phyloP scores from a whole-genome alignment of 1,139 yeast genomes.

The Pichia sp. region DNA sequence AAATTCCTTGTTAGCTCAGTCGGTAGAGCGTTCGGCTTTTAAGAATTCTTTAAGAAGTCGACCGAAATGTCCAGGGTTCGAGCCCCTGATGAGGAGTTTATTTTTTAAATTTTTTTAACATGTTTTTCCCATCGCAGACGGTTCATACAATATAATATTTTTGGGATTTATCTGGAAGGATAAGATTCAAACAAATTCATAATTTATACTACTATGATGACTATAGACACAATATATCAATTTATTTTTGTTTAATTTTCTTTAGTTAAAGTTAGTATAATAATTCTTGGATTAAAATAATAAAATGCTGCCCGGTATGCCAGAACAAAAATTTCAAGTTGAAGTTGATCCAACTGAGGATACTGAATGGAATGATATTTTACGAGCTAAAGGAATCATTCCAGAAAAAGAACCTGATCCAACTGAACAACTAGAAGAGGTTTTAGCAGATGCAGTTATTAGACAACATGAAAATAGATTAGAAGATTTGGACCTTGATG shows the following conservation, averaged over 20 bases:
- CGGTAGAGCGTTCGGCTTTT: slow-evolving; percentile 49
- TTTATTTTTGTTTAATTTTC: no score
- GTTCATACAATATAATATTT: no score
- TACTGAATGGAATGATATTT: slow-evolving; percentile 97
- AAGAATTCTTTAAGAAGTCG: slow-evolving; percentile 21
- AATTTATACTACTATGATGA: no score
- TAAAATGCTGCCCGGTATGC: slow-evolving; percentile 16
- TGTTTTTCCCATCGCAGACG: no score
- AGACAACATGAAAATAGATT: slow-evolving; percentile 70
- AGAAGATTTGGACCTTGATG: slow-evolving; percentile 70
- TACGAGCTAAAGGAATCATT: slow-evolving; percentile 82
- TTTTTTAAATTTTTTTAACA: slow-evolving; percentile 4
- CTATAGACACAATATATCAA: no score
- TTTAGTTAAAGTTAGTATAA: no score
- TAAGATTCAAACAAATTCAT: no score
- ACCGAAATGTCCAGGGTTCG: slow-evolving; percentile 24
- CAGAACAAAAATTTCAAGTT: slow-evolving; percentile 51
- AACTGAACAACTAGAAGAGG: slow-evolving; percentile 78
- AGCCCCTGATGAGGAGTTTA: slow-evolving; percentile 20
- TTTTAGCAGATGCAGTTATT: slow-evolving; percentile 73
- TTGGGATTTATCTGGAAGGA: no score
- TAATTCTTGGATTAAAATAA: not conserved
- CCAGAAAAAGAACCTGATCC: slow-evolving; percentile 93
- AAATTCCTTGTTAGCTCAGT: slow-evolving; percentile 35
- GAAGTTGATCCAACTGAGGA: slow-evolving; percentile 95